Evolutionary conservation across 805 yeast genomes (phyloP), one percentile per base, ranked within the genome.

Genomic region (Saccharomycopsis sp.): DNA sequence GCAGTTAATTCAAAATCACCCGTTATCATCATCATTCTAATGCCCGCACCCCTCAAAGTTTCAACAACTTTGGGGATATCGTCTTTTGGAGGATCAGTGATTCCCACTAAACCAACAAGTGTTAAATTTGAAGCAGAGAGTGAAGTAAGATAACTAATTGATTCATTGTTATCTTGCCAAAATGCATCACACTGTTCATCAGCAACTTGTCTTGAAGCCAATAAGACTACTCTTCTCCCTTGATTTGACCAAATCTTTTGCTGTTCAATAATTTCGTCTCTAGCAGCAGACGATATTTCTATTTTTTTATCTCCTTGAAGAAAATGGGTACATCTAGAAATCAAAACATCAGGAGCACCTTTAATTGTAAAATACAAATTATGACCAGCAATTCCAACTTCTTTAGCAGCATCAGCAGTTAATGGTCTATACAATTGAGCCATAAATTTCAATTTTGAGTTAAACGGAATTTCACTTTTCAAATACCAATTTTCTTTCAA

Each of bases 1-100:
- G 74, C 79, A 23, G 79, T 74, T 11, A 69, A 57, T 52, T 70
- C 74, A 50, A 67, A 72, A 55, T 75, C 81, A 47, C 80, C 79
- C n/a, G 74, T 70, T 19, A 68, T 65, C 72, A 70, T 68, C 4
- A 62, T 61, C 13, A 64, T 56, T 38, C 60, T 66, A 43, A 70
- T 62, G 11, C 73, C 71, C 6, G 74, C 73, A 17, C 47, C 54
- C 44, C 63, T 61, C 28, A 68, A 57, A 4, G 54, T 57, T 4
- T 45, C 34, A 24, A 69, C 54, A 14, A 67, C 68, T 13, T 56
- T 56, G 27, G 52, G 59, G 28, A 67, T 60, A 21, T 58, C 63
- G 40, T 61, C 60, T 47, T 68, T 61, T 41, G 70, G 70, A 4
- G 74, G 74, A 54, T 70, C 75, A 36, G 62, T 61, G 28, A 70